Conservation (phyloP, 2,329 filamentous ascomycete genomes). For the Sarocladiaceae sp. region DNA sequence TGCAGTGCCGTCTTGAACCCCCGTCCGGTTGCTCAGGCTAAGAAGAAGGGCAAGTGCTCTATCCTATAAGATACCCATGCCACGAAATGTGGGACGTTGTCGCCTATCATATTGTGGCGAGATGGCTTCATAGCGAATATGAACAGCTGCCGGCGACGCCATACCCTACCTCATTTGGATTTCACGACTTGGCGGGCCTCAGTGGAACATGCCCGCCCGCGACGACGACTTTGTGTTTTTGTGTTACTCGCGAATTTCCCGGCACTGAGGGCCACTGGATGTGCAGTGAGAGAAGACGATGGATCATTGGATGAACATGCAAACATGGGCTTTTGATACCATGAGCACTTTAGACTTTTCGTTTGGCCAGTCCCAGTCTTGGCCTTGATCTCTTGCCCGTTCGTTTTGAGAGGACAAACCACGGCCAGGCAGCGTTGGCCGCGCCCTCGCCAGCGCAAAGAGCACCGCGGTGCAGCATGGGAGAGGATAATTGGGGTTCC, state of each 20-base stretch:
- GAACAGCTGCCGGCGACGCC: too few relatives aligned
- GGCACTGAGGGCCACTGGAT: background rate
- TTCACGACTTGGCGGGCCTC: conserved; percentile 3
- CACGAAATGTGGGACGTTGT: conserved; percentile 6
- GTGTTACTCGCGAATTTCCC: conserved; percentile 4
- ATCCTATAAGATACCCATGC: conserved; percentile 48
- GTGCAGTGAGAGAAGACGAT: too few relatives aligned
- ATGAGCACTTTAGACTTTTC: too few relatives aligned
- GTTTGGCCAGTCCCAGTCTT: too few relatives aligned
- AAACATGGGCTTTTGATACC: background rate
- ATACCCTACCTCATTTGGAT: too few relatives aligned
- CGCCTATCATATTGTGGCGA: background rate
- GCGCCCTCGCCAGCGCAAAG: too few relatives aligned
- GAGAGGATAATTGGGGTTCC: conserved; percentile 1
- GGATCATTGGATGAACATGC: background rate
- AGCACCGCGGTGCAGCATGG: too few relatives aligned
- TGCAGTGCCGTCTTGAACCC: conserved; percentile 66
- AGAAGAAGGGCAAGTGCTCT: conserved; percentile 61
- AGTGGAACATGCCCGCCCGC: background rate
- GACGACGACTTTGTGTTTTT: conserved; percentile 6
- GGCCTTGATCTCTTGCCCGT: too few relatives aligned
- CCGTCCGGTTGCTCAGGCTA: conserved; percentile 41
- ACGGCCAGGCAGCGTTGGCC: too few relatives aligned
- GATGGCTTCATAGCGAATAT: too few relatives aligned
- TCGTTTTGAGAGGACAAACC: too few relatives aligned